phyloP scores from a whole-genome alignment of 768 basidiomycete genomes.

The Artomyces pyxidatus region DNA sequence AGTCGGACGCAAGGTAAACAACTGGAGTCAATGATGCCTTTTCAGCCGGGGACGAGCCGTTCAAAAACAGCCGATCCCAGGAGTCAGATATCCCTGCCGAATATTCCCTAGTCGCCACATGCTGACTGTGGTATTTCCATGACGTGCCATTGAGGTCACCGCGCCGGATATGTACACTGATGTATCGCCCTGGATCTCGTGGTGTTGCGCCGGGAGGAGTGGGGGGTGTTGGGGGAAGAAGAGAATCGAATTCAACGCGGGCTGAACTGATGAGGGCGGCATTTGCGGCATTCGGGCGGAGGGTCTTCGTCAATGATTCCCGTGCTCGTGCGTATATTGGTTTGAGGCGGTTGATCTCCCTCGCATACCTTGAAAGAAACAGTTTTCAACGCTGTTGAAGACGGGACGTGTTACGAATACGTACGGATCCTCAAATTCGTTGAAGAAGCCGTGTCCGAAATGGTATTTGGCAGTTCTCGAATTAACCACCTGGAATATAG shows the following conservation, averaged over 20 bases:
- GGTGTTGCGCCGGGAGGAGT: no score
- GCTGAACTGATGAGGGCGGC: constrained; percentile 40
- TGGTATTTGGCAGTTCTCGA: constrained; percentile 61
- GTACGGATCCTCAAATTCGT: constrained; percentile 58
- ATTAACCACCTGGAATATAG: constrained; percentile 41
- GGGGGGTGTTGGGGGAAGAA: constrained; percentile 13
- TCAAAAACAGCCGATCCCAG: constrained; percentile 32
- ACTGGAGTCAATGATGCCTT: constrained; percentile 26
- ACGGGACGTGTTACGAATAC: no score
- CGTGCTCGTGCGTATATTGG: constrained; percentile 42
- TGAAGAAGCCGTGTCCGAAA: constrained; percentile 44
- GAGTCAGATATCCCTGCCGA: constrained; percentile 33
- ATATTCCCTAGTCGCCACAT: constrained; percentile 45
- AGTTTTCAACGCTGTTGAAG: no score
- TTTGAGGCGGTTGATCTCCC: constrained; percentile 44
- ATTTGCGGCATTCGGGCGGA: constrained; percentile 43
- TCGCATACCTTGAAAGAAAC: constrained; percentile 48
- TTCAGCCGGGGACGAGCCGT: background rate
- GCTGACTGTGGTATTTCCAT: constrained; percentile 32
- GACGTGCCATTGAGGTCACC: constrained; percentile 47
- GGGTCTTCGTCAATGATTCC: constrained; percentile 41
- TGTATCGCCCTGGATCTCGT: constrained; percentile 30
- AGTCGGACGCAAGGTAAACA: constrained; percentile 58
- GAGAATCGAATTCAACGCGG: constrained; percentile 34
- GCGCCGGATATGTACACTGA: constrained; percentile 55